Conservation (phyloP, 2,329 filamentous ascomycete genomes). For the Cladophialophora yegresii region DNA sequence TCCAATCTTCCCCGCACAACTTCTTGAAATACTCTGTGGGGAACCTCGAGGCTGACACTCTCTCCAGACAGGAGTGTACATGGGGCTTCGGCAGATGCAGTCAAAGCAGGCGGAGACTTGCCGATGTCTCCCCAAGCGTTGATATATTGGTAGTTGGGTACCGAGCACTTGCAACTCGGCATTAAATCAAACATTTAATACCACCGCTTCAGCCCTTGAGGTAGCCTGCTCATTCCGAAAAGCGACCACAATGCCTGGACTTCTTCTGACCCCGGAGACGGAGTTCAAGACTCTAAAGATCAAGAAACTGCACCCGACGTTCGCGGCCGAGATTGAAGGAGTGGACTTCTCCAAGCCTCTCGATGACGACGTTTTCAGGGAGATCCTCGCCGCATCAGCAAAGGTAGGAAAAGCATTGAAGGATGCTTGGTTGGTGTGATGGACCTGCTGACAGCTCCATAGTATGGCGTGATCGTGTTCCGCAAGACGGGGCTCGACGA, state of each 20-base stretch:
- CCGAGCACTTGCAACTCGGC: not conserved
- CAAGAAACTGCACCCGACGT: slow-evolving; percentile 40
- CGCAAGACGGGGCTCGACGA: slow-evolving; percentile 30
- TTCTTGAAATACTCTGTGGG: slow-evolving; percentile 15
- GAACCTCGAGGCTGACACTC: slow-evolving; percentile 21
- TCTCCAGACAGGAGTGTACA: slow-evolving; percentile 11
- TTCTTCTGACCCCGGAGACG: slow-evolving; percentile 24
- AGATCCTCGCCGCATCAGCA: slow-evolving; percentile 41
- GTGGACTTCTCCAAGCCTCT: slow-evolving; percentile 43
- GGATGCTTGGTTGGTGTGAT: not conserved
- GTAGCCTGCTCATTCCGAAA: not conserved
- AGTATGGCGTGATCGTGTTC: slow-evolving; percentile 33
- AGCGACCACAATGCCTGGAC: slow-evolving; percentile 20
- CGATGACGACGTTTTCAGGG: slow-evolving; percentile 41
- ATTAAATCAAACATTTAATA: not conserved
- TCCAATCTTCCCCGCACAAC: slow-evolving; percentile 15
- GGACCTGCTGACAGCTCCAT: slow-evolving; percentile 49
- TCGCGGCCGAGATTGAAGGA: slow-evolving; percentile 45
- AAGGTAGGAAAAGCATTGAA: slow-evolving; percentile 40
- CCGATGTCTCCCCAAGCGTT: slow-evolving; percentile 4
- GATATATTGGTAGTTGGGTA: not conserved
- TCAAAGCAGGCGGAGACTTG: slow-evolving; percentile 16
- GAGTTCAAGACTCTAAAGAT: slow-evolving; percentile 25
- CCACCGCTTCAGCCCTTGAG: not conserved
- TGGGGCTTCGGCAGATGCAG: slow-evolving; percentile 32